These are phyloP conservation scores for Populus trichocarpa DNA, from an alignment of 441 rosid genomes.

Conservation along the genomic window DNA sequence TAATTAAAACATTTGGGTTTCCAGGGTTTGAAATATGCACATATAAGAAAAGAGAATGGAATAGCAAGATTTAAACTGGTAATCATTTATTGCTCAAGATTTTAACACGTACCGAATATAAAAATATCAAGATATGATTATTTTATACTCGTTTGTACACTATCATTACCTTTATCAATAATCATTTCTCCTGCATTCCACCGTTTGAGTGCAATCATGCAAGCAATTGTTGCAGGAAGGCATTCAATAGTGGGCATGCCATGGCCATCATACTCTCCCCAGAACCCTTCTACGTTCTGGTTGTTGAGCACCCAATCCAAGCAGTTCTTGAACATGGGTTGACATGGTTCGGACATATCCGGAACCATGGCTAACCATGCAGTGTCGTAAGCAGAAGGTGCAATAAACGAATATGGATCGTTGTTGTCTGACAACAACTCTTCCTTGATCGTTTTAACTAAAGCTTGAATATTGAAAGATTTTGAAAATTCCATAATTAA, in stretches of 20 bases:
- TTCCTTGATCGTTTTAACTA: constrained; percentile 36
- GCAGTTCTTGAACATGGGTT: constrained; percentile 53
- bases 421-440: constrained; percentile 12
- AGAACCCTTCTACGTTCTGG: constrained; percentile 48
- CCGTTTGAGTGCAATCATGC: constrained; percentile 46
- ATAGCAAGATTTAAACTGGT: too few species aligned
- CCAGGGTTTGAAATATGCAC: too few species aligned
- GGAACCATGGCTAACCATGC: constrained; percentile 73
- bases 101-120: too few species aligned
- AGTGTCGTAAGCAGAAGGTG: constrained; percentile 61
- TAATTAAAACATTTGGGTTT: background rate
- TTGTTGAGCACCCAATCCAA: constrained; percentile 53
- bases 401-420: constrained; percentile 34
- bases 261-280: constrained; percentile 47
- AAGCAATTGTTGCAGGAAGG: constrained; percentile 52
- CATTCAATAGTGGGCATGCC: constrained; percentile 34
- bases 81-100: too few species aligned
- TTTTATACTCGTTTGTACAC: background rate
- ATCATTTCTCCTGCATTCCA: constrained; percentile 39
- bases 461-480: constrained; percentile 18
- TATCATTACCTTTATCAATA: constrained; percentile 33
- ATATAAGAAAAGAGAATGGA: too few species aligned
- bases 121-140: too few species aligned
- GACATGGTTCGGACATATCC: constrained; percentile 5
- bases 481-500: constrained; percentile 22